Evolutionary conservation across 73 alveolate genomes (phyloP), one percentile per base, ranked within the genome.

Genomic region (Loxodes magnus): DNA sequence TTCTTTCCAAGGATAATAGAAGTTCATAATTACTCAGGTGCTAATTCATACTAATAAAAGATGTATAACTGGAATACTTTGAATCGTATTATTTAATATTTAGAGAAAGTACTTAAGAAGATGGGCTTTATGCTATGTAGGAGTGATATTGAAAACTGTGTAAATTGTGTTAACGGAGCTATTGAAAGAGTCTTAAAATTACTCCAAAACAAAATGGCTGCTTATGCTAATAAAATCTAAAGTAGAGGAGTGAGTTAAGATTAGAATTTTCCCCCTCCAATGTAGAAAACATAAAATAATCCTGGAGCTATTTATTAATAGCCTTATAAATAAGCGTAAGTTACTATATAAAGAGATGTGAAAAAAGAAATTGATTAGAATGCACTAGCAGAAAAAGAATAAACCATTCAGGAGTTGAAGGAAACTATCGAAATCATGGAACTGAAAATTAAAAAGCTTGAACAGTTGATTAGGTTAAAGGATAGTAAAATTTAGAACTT

Each of bases 371-470:
- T n/a, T n/a, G n/a, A n/a, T n/a, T n/a, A n/a, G n/a, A n/a, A n/a
- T n/a, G n/a, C n/a, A 2, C 51, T 77, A 2, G 43, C 42, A 29
- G 90, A 77, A 31, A 77, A 72, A 39, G 82, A 77, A 28, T 48
- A 71, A 43, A 64, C 81, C 4, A 72, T 77, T 5, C 50, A 51
- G 22, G 67, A 77, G 36, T 48, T 71, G 38, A 71, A 73, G 34
- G 90, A 77, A 43, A 71, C 90, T 14, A 76, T 77, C 23, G 81
- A 71, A 49, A 79, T 79, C 24, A 29, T 79, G 59, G 84, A 66
- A 46, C 43, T 69, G 6, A 77, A 77, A 63, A 56, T 77, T 4
- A 77, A 77, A 62, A 77, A 77, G 56, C 67, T 77, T 4, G 90
- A 77, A 52, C 66, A 77, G 29, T 34, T 77, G 19, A 69, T 77